Base-by-base conservation (phyloP, 31 red algal species). In the Porphyra umbilicalis region DNA sequence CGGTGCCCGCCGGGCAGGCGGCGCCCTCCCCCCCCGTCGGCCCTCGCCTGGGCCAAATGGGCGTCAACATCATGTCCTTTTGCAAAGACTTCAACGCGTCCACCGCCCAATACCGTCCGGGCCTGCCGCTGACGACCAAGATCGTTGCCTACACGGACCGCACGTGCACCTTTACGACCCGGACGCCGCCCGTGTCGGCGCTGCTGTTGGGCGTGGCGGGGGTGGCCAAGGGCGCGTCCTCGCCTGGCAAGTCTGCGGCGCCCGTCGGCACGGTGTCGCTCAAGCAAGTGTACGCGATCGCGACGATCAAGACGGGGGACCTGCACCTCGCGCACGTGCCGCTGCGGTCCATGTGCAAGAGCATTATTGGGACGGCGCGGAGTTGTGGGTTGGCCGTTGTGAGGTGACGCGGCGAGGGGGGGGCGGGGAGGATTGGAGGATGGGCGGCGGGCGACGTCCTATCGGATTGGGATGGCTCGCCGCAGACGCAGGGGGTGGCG, bases 71-170 rank as follows among this genome's bases (percentile, higher is more conserved):
- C 80, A 93, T 95, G 96, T 85, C 91, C 67, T 98, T 98, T 80
- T 98, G 96, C 82, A 98, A 98, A 76, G 96, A 98, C 35, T 98
- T 98, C 83, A 98, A 98, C 78, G 88, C 89, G 40, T 83, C 88
- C 8, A 95, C 93, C 31, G 90, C 87, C 40, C 74, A 87, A 8
- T 83, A 91, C n/a, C 77, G 83, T 15, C 87, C 93, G 34, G 96
- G 96, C 33, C 84, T 89, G 33, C 96, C 93, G 11, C 80, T 98
- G 10, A 88, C 93, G 36, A 94, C 93, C 18, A 86, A 88, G 34
- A 87, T 98, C 20, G 84, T 80, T 32, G 93, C 92, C 9, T 99
- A 88, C 80, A 94, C 85, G 4, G 97, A 99, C 83, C 85, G 94
- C 30, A 96, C 91, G 16, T 86, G 85, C 75, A 83, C 83, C 0